phyloP scores from a whole-genome alignment of 441 rosid genomes.

The Adansonia rubrostipa region DNA sequence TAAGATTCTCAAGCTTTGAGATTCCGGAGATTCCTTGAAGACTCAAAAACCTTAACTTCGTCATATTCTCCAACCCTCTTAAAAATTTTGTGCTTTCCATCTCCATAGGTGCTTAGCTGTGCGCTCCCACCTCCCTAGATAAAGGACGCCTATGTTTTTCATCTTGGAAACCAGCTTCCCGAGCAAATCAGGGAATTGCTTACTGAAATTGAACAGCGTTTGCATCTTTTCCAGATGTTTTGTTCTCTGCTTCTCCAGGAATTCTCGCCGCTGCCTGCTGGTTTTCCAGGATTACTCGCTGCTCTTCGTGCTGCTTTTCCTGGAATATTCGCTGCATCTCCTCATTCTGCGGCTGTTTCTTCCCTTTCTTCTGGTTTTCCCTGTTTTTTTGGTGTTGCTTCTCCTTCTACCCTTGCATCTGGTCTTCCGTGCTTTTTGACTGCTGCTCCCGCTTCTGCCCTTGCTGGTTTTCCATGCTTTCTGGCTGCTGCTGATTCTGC shows the following conservation, averaged over 20 bases:
- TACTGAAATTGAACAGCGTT: slow-evolving; percentile 48
- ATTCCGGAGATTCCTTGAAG: slow-evolving; percentile 64
- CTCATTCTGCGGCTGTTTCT: background rate
- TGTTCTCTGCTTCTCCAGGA: too few species aligned
- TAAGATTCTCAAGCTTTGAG: slow-evolving; percentile 38
- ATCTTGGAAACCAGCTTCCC: slow-evolving; percentile 32
- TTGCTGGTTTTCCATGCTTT: too few species aligned
- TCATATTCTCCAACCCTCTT: slow-evolving; percentile 40
- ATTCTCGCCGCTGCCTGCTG: too few species aligned
- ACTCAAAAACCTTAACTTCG: slow-evolving; percentile 46
- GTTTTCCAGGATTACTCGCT: background rate
- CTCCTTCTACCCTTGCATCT: too few species aligned
- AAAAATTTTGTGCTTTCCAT: slow-evolving; percentile 50
- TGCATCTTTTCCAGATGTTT: background rate
- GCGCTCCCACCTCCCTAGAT: slow-evolving; percentile 59
- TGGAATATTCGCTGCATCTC: background rate
- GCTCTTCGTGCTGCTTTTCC: too few species aligned
- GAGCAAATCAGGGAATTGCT: slow-evolving; percentile 50
- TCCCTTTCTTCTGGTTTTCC: background rate
- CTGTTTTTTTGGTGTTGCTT: background rate
- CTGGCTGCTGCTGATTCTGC: too few species aligned
- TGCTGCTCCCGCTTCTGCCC: too few species aligned
- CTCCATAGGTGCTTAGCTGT: slow-evolving; percentile 45
- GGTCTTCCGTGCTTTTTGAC: too few species aligned
- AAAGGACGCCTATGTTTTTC: slow-evolving; percentile 43